Conservation (phyloP, 2,329 filamentous ascomycete genomes). For the Colletotrichum sp. region DNA sequence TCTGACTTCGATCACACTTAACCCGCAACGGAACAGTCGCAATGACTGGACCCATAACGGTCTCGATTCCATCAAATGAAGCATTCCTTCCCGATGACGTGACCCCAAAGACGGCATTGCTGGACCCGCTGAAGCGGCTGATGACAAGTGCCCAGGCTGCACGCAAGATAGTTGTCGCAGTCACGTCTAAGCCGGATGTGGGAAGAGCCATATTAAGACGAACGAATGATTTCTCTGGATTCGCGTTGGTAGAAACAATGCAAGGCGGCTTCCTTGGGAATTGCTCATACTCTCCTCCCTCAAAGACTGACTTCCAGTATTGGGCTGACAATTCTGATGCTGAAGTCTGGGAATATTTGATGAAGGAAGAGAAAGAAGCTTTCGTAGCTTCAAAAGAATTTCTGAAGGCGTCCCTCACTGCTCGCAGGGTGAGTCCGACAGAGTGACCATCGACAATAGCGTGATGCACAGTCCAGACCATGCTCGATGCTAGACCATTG, state of each 20-base stretch:
- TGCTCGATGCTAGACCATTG: not conserved
- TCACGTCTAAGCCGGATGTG: not conserved
- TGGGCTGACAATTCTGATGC: not conserved
- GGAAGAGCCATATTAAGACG: not conserved
- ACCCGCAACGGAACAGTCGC: constrained; percentile 13
- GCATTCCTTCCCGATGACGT: constrained; percentile 36
- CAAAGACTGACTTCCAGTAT: constrained; percentile 16
- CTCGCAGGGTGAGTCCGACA: constrained; percentile 1
- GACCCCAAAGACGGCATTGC: constrained; percentile 44
- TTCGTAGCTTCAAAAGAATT: not conserved
- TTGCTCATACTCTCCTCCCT: not conserved
- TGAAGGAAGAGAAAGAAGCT: constrained; percentile 3
- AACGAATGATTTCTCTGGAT: not conserved
- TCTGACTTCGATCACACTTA: not conserved
- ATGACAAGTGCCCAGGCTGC: constrained; percentile 48
- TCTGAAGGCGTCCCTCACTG: not conserved
- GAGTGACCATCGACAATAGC: constrained; percentile 9
- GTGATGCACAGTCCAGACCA: constrained; percentile 25
- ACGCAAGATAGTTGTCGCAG: constrained; percentile 1
- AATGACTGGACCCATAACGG: constrained; percentile 33
- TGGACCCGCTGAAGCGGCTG: constrained; percentile 37
- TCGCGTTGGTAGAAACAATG: not conserved
- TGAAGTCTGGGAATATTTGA: constrained; percentile 4
- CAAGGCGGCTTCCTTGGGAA: not conserved
- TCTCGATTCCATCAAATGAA: constrained; percentile 22